Evolutionary conservation across 441 rosid species (phyloP).

Genomic region (Arabidopsis hybrid): DNA sequence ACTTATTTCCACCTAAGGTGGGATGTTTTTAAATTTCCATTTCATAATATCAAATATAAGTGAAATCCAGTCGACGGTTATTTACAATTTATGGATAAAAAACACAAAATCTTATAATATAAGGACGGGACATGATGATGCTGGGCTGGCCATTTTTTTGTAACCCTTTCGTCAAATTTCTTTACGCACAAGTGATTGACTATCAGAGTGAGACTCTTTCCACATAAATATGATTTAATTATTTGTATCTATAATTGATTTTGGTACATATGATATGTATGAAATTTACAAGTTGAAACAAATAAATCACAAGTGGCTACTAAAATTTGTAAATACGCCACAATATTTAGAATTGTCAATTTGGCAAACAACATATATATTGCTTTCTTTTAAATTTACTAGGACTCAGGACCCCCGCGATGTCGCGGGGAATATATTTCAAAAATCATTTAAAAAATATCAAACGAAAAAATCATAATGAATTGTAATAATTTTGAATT

Average conservation of each 20-base stretch:
- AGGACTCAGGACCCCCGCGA: too few relatives aligned
- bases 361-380: not conserved
- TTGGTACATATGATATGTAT: not conserved
- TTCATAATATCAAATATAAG: not conserved
- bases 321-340: not conserved
- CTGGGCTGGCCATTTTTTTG: conserved; percentile 4
- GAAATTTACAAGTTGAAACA: conserved; percentile 9
- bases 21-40: not conserved
- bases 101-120: not conserved
- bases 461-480: too few relatives aligned
- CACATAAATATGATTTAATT: not conserved
- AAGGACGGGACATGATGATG: conserved; percentile 9
- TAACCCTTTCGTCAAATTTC: conserved; percentile 23
- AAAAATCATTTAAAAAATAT: too few relatives aligned
- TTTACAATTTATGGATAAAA: not conserved
- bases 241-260: not conserved
- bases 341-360: not conserved
- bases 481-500: too few relatives aligned
- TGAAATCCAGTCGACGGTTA: not conserved
- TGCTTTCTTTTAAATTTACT: not conserved
- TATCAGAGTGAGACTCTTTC: conserved; percentile 1
- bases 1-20: not conserved
- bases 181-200: conserved; percentile 34
- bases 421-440: too few relatives aligned
- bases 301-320: conserved; percentile 1